Conservation (phyloP, 2,329 filamentous ascomycete species). For the Diaporthe caulivora region DNA sequence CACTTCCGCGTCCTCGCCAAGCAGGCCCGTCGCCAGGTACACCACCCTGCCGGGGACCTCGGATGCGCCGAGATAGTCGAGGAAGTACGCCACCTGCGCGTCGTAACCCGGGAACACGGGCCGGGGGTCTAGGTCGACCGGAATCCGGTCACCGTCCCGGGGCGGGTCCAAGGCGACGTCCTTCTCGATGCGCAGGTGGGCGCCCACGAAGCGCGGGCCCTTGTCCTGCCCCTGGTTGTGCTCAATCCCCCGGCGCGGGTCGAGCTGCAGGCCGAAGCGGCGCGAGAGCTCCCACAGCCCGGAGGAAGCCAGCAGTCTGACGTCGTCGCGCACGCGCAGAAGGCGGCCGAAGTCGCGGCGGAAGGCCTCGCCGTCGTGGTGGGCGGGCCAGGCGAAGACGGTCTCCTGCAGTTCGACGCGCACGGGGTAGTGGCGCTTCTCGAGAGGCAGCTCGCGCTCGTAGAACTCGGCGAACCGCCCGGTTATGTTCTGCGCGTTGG, state of each 20-base stretch:
- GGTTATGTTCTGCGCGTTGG: conserved; percentile 41
- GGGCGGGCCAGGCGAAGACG: conserved; percentile 48
- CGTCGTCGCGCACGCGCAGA: conserved; percentile 51
- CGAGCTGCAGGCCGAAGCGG: conserved; percentile 44
- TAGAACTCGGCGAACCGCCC: conserved; percentile 45
- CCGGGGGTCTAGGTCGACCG: neutral
- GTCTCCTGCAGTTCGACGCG: conserved; percentile 48
- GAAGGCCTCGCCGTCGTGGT: conserved; percentile 46
- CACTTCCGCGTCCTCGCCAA: conserved; percentile 50
- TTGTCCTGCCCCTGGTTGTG: conserved; percentile 33
- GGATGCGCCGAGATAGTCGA: conserved; percentile 45
- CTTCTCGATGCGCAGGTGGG: conserved; percentile 52
- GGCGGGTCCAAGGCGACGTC: conserved; percentile 42
- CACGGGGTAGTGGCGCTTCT: conserved; percentile 48
- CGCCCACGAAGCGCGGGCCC: conserved; percentile 46
- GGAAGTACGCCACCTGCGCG: conserved; percentile 49
- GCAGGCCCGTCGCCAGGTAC: conserved; percentile 57
- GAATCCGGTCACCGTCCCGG: neutral
- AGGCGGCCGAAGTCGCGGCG: conserved; percentile 54
- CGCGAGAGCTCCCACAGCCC: conserved; percentile 50
- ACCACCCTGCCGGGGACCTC: conserved; percentile 48
- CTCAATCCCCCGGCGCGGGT: conserved; percentile 45
- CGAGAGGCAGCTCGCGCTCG: conserved; percentile 44
- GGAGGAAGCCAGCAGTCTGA: conserved; percentile 50
- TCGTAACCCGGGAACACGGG: conserved; percentile 48